Evolutionary conservation across 2,329 filamentous ascomycete genomes (phyloP).

Genomic region (Aureobasidium sp.): DNA sequence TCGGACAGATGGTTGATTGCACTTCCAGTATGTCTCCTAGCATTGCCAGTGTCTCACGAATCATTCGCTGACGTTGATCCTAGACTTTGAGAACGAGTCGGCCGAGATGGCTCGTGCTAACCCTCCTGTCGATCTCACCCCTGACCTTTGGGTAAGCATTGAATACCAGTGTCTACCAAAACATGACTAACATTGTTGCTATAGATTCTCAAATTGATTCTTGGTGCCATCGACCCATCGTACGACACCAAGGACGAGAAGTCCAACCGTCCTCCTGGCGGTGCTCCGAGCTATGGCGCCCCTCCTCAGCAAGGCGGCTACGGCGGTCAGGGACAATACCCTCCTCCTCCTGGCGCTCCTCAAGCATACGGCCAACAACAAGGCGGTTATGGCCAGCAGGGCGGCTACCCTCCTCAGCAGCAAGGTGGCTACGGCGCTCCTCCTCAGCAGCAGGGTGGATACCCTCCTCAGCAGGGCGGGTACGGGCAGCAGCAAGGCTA

Average conservation of each 20-base stretch:
- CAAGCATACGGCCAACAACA: constrained; percentile 23
- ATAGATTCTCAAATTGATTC: constrained; percentile 56
- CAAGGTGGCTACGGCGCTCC: constrained; percentile 20
- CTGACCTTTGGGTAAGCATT: constrained; percentile 52
- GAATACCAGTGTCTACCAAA: background rate
- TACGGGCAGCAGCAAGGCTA: constrained; percentile 22
- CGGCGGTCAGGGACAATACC: constrained; percentile 22
- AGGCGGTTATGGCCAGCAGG: constrained; percentile 21
- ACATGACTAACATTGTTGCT: background rate
- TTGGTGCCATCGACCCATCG: constrained; percentile 59
- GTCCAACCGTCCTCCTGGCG: constrained; percentile 23
- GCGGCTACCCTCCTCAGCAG: constrained; percentile 17
- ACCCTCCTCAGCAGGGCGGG: constrained; percentile 20
- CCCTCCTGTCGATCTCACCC: constrained; percentile 56
- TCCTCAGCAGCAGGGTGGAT: constrained; percentile 19
- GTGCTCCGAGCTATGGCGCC: constrained; percentile 25
- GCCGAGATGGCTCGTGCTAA: constrained; percentile 57
- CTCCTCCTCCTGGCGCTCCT: constrained; percentile 23
- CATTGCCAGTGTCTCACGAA: background rate
- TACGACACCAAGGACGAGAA: constrained; percentile 62
- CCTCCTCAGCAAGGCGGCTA: constrained; percentile 24
- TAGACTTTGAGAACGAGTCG: constrained; percentile 61
- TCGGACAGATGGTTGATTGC: constrained; percentile 59
- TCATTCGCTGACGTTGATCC: constrained; percentile 15
- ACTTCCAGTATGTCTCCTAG: constrained; percentile 54